Evolutionary conservation across 331 rosid genomes (phyloP), one percentile per base, ranked within the genome.

Genomic region (Saraca asoca): DNA sequence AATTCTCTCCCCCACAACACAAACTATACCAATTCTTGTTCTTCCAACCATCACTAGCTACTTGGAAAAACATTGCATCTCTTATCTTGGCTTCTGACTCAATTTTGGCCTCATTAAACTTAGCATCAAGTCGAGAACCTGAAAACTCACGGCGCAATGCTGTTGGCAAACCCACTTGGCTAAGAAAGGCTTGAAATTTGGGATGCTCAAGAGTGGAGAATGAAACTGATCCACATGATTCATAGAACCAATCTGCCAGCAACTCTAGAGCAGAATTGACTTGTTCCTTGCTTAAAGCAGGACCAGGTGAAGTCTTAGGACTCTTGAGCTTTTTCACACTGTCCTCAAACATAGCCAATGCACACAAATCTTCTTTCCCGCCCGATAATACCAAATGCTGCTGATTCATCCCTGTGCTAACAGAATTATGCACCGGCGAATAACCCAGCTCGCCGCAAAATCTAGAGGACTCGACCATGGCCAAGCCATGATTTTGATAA

Each of bases 21-120:
- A 79, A 73, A 10, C 71, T 70, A 78, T 54, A 74, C 57, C 73
- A 73, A 7, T 57, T 74, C 74, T 70, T 74, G 64, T 72, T 76
- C 75, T 80, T 83, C 98, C 98, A 93, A 16, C 98, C 98, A 73
- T 87, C 91, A 50, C 85, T 84, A 38, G 90, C 89, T 66, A 93
- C 83, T 75, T 93, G 98, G 41, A 93, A 90, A 64, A 87, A 93
- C 90, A 83, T 57, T 0, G 96, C 91, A 45, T 93, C 98, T 62
- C 93, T 83, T 24, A 90, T 84, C 56, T 85, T 90, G 5, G 94
- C 94, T 56, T 93, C 96, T 8, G 87, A 78, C 75, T 85, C 87
- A 10, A 78, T 80, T 64, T 90, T 89, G 20, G 78, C 91, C 79
- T 84, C 91, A n/a, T 51, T 74, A 70, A 78, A 90, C 90, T 79